Evolutionary conservation across 768 basidiomycete genomes (phyloP), one percentile per base, ranked within the genome.

Genomic region (Nidularia sp.): DNA sequence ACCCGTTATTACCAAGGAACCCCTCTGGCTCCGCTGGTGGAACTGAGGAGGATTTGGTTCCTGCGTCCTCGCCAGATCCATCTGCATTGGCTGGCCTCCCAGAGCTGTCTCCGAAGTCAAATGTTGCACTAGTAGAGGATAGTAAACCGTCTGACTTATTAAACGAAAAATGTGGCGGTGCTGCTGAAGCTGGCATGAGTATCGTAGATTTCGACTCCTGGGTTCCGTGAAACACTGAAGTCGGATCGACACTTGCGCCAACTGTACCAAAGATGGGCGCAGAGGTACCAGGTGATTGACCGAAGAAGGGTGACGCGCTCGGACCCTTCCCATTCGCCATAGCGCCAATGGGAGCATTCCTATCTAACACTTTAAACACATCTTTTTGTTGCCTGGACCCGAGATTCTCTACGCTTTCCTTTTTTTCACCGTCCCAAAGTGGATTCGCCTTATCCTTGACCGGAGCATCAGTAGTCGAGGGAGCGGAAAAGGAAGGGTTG

Each of bases 391-490:
- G 25, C 25, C 3, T 25, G 25, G 25, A 25, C 25, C 25, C 25
- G 25, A 25, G 25, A 25, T 25, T 25, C 31, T 39, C 56, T 12
- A n/a, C 32, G 8, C 15, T 50, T 45, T 56, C 56, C 35, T 58
- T 62, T 48, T 64, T 69, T 4, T 71, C 70, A 32, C 73, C 72
- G 29, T 74, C 71, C 74, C 73, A 77, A 15, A 78, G 60, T 0
- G 74, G 72, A 55, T 77, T 77, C 45, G 72, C 72, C 9, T 52
- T 53, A 51, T 76, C 74, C 42, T 73, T 72, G 12, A 71, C 60
- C 18, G 75, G 72, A 12, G 61, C 55, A 48, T 47, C 48, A 36
- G 59, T 31, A 32, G 49, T 48, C 48, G 62, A n/a, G 44, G 56
- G 46, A 45, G 34, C 32, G 50, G 58, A 54, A 42, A 54, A 49